These are phyloP conservation scores for Chaetomium strumarium DNA, from an alignment of 2,329 filamentous ascomycete genomes.

Conservation along the genomic window DNA sequence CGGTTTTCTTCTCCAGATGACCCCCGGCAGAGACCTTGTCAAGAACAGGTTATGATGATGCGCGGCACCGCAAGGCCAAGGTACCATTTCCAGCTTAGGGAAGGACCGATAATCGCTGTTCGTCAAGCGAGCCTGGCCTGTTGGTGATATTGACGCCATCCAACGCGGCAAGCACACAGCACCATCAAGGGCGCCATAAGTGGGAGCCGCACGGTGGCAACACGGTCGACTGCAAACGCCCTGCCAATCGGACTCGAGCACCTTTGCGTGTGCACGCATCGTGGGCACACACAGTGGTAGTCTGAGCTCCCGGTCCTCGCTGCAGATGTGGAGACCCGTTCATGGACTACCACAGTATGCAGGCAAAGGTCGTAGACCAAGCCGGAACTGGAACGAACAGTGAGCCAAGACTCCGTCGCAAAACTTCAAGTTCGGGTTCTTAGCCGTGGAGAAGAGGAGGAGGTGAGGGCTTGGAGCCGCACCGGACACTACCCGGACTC, in stretches of 20 bases:
- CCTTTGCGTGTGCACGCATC: neutral
- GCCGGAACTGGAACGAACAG: neutral
- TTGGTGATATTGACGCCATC: slow-evolving; percentile 14
- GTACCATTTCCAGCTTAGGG: neutral
- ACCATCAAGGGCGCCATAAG: neutral
- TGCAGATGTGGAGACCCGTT: neutral
- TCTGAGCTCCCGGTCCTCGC: neutral
- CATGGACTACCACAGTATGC: slow-evolving; percentile 2
- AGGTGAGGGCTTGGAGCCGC: neutral
- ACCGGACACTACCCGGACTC: neutral
- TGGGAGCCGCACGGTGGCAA: neutral
- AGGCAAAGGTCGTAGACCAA: neutral
- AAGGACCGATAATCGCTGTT: neutral
- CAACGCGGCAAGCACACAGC: neutral
- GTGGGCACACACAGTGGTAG: neutral
- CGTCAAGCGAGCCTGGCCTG: neutral
- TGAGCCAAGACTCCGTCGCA: too few relatives aligned
- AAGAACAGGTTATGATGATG: neutral
- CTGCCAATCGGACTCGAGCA: slow-evolving; percentile 1
- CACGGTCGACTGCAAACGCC: neutral
- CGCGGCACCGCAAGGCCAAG: neutral
- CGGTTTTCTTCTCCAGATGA: neutral
- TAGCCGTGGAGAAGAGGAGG: too few relatives aligned
- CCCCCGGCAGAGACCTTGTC: neutral
- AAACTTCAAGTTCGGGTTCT: too few relatives aligned